A percentile compares a stretch with the other conserved stretches of the same genome.
These are phyloP conservation scores for Thalassiosira hispida DNA, from an alignment of 352 stramenopile genomes.

Conservation along the genomic window DNA sequence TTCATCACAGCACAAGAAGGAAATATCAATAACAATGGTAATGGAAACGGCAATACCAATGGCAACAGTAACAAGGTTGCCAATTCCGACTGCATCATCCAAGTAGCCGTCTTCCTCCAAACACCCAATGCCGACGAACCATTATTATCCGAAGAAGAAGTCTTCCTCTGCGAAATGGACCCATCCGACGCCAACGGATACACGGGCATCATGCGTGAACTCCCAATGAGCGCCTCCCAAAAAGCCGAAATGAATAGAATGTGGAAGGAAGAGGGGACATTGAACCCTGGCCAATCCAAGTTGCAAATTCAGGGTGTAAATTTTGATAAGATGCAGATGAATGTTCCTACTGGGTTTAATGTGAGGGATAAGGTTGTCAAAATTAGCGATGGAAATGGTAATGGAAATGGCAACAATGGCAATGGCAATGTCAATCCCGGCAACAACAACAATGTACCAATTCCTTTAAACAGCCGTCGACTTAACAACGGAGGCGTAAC, in stretches of 20 bases:
- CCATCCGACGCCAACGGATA: slow-evolving; percentile 1
- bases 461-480: too few relatives aligned
- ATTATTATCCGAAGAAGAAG: not conserved
- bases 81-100: not conserved
- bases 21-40: too few relatives aligned
- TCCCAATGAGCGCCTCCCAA: not conserved
- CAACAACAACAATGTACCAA: too few relatives aligned
- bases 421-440: not conserved
- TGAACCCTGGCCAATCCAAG: not conserved
- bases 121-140: slow-evolving; percentile 5
- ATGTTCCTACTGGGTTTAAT: not conserved
- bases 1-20: too few relatives aligned
- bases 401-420: not conserved
- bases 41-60: too few relatives aligned
- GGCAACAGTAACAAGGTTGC: too few relatives aligned
- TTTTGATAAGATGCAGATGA: not conserved
- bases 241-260: not conserved
- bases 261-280: not conserved
- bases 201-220: not conserved
- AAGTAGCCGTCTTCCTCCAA: not conserved
- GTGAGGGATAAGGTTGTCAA: not conserved
- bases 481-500: not conserved
- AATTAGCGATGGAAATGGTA: too few relatives aligned
- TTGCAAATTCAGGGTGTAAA: not conserved
- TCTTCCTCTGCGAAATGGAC: slow-evolving; percentile 2